A percentile compares a stretch with the other conserved stretches of the same genome.
phyloP scores from a whole-genome alignment of 2,329 filamentous ascomycete species.

The Colletotrichum spinosum region DNA sequence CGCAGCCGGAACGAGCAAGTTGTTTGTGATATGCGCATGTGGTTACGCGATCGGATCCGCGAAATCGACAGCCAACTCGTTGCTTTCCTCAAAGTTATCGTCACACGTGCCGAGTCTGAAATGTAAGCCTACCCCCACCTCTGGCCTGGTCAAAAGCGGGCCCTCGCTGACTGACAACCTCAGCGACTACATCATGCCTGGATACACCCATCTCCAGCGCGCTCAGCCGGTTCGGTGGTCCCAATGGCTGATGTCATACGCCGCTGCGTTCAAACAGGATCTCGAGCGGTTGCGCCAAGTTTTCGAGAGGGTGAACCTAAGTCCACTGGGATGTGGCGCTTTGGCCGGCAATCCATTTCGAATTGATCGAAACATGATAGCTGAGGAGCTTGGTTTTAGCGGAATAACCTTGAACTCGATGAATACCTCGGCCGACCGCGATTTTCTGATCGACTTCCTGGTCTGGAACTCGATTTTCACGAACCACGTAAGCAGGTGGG shows the following conservation, averaged over 20 bases:
- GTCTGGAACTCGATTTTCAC: constrained; percentile 78
- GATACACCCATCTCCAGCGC: constrained; percentile 44
- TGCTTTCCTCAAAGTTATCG: constrained; percentile 41
- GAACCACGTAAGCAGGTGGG: constrained; percentile 78
- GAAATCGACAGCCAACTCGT: constrained; percentile 42
- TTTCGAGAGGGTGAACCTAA: constrained; percentile 41
- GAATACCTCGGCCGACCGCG: constrained; percentile 76
- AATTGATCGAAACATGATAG: constrained; percentile 47
- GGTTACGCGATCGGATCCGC: constrained; percentile 52
- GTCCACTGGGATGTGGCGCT: constrained; percentile 41
- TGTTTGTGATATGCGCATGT: constrained; percentile 78
- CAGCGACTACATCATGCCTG: constrained; percentile 45
- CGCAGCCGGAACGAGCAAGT: constrained; percentile 80
- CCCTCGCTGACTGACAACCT: constrained; percentile 39
- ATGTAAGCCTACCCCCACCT: constrained; percentile 42
- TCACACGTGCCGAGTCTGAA: constrained; percentile 42
- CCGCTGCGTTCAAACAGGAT: constrained; percentile 41
- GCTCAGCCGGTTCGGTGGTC: constrained; percentile 42
- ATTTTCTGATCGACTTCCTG: constrained; percentile 79
- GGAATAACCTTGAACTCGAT: constrained; percentile 77
- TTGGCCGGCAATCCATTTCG: constrained; percentile 45
- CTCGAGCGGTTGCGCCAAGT: constrained; percentile 42
- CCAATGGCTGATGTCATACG: constrained; percentile 43
- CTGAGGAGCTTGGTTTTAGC: constrained; percentile 77
- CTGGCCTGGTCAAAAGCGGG: constrained; percentile 33